A percentile compares a stretch with the other conserved stretches of the same genome.
Conservation (phyloP, 176 grass and related monocot species). For the Secale cereale region DNA sequence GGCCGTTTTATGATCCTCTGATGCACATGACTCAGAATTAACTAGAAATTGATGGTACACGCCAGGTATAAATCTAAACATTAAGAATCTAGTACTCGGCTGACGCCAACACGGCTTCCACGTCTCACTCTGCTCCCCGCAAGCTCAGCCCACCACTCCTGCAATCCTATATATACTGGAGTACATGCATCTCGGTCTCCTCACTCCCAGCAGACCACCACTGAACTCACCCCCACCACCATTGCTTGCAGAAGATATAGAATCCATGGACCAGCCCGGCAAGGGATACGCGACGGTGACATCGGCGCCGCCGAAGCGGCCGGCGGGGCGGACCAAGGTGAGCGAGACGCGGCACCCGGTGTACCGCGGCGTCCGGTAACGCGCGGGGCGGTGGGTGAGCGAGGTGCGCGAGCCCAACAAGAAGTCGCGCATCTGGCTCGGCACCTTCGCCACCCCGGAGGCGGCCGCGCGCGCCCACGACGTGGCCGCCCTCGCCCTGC, state of each 20-base stretch:
- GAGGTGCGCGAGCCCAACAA: conserved; percentile 10
- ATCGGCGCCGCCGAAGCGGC: conserved; percentile 61
- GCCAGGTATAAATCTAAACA: no score
- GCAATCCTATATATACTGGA: not conserved
- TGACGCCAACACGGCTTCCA: conserved; percentile 14
- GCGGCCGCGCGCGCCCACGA: conserved; percentile 69
- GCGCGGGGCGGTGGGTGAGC: conserved; percentile 1
- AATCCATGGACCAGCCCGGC: not conserved
- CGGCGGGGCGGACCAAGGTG: conserved; percentile 71
- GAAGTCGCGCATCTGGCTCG: conserved; percentile 74
- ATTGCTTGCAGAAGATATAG: not conserved
- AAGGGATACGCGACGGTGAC: conserved; percentile 30
- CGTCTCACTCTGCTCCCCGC: not conserved
- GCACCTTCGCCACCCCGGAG: conserved; percentile 63
- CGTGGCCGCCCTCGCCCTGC: conserved; percentile 61
- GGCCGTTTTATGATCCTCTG: no score
- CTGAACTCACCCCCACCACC: not conserved
- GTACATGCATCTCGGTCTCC: not conserved
- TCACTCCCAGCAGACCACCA: not conserved
- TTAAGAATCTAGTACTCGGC: not conserved
- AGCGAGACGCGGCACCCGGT: conserved; percentile 82
- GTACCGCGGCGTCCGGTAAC: conserved; percentile 66
- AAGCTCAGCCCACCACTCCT: not conserved
- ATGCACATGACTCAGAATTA: no score
- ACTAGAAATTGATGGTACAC: no score